These are phyloP conservation scores for Periconia sp. DNA, from an alignment of 2,329 filamentous ascomycete genomes.

Conservation along the genomic window DNA sequence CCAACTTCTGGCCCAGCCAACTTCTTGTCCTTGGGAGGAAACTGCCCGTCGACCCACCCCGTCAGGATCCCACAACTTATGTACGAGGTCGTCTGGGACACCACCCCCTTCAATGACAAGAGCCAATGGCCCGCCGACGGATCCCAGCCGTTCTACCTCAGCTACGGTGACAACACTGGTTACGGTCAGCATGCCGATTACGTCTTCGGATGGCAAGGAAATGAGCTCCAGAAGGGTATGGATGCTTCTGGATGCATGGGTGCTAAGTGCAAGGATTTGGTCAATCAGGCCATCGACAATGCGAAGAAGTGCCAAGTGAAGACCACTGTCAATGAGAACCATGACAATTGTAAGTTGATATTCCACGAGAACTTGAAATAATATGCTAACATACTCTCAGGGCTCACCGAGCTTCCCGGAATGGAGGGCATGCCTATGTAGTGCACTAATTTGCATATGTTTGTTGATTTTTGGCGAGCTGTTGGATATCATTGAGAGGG, in stretches of 20 bases:
- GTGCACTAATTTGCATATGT: too few relatives aligned
- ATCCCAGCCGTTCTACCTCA: conserved; percentile 30
- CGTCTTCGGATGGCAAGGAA: conserved; percentile 33
- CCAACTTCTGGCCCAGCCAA: conserved; percentile 34
- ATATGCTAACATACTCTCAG: conserved; percentile 7
- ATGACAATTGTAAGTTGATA: conserved; percentile 20
- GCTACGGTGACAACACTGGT: conserved; percentile 31
- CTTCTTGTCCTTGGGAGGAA: conserved; percentile 34
- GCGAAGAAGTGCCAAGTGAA: conserved; percentile 21
- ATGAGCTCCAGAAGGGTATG: conserved; percentile 32
- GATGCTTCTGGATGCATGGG: conserved; percentile 23
- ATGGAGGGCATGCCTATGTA: conserved; percentile 19
- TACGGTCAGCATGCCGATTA: conserved; percentile 33
- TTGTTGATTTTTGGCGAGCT: too few relatives aligned
- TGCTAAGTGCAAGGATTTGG: conserved; percentile 22
- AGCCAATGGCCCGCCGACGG: conserved; percentile 29
- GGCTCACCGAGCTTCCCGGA: conserved; percentile 16
- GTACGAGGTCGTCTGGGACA: conserved; percentile 55
- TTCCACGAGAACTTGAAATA: neutral
- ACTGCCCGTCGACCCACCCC: conserved; percentile 50
- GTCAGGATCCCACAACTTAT: conserved; percentile 54
- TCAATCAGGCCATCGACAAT: conserved; percentile 18
- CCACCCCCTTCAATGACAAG: conserved; percentile 36
- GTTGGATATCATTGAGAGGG: too few relatives aligned
- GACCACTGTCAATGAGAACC: conserved; percentile 17